Percentiles rank a stretch among this genome's conserved stretches.
These are phyloP conservation scores for Zygosaccharomyces pseudobailii DNA, from an alignment of 1,139 yeast species.

Conservation along the genomic window DNA sequence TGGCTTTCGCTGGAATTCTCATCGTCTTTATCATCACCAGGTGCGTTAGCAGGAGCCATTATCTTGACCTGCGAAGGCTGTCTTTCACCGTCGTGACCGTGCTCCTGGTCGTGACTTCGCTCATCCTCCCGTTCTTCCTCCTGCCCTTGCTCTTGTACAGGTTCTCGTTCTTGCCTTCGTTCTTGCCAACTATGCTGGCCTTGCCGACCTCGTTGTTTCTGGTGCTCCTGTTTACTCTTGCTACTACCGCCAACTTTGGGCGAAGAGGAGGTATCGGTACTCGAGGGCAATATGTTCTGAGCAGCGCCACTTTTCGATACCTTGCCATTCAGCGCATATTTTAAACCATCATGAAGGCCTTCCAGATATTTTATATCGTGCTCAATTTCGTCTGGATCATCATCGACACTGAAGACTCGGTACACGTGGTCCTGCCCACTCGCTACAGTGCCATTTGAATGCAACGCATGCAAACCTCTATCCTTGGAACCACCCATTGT, in stretches of 20 bases:
- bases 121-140: neutral
- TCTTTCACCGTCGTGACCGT: neutral
- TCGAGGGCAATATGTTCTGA: conserved; percentile 4
- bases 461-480: conserved; percentile 10
- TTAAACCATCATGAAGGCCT: conserved; percentile 67
- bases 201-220: neutral
- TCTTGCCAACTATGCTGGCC: neutral
- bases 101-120: neutral
- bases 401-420: conserved; percentile 66
- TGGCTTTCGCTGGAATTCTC: neutral
- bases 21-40: neutral
- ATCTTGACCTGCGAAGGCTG: neutral
- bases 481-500: neutral
- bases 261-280: conserved; percentile 4
- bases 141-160: neutral
- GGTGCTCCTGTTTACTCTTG: neutral
- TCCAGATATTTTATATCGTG: conserved; percentile 60
- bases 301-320: conserved; percentile 8
- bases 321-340: conserved; percentile 36
- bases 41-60: neutral
- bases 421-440: conserved; percentile 25
- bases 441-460: conserved; percentile 11
- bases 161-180: neutral
- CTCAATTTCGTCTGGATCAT: conserved; percentile 60
- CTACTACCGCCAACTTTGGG: conserved; percentile 1